Evolutionary conservation across 2,329 filamentous ascomycete species (phyloP).

Genomic region (Pyrenophora seminiperda): DNA sequence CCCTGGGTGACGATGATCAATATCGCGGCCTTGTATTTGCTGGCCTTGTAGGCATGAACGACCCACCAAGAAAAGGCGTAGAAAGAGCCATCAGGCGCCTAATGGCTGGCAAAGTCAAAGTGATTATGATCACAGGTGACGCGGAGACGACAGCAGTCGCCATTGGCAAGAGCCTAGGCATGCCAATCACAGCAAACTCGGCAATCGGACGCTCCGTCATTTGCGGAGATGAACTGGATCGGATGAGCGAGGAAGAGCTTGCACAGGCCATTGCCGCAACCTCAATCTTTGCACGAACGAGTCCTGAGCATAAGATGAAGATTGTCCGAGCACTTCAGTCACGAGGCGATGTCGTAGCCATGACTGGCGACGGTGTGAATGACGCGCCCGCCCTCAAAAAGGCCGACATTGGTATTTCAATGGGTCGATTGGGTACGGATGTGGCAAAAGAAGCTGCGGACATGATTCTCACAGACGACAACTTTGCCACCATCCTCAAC

Average conservation of each 20-base stretch:
- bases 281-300: constrained; percentile 94
- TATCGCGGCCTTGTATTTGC: constrained; percentile 88
- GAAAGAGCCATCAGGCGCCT: constrained; percentile 85
- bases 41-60: constrained; percentile 94
- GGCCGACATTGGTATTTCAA: constrained; percentile 96
- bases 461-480: constrained; percentile 89
- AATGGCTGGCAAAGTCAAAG: constrained; percentile 92
- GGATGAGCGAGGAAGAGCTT: constrained; percentile 84
- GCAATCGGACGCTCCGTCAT: constrained; percentile 72
- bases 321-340: constrained; percentile 91
- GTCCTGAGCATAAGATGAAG: constrained; percentile 97
- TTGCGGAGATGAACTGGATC: constrained; percentile 88
- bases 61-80: constrained; percentile 89
- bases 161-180: constrained; percentile 93
- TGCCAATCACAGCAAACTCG: constrained; percentile 73
- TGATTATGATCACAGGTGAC: constrained; percentile 99
- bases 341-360: constrained; percentile 94
- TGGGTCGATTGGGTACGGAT: constrained; percentile 93
- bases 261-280: constrained; percentile 84
- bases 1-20: constrained; percentile 66
- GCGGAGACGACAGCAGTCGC: constrained; percentile 93
- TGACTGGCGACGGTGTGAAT: constrained; percentile 98
- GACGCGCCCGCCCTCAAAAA: constrained; percentile 96
- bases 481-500: constrained; percentile 87
- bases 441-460: constrained; percentile 96